Percentiles rank a stretch among this genome's conserved stretches.
These are phyloP conservation scores for Tuber brumale DNA, from an alignment of 495 filamentous ascomycete species.

Conservation along the genomic window DNA sequence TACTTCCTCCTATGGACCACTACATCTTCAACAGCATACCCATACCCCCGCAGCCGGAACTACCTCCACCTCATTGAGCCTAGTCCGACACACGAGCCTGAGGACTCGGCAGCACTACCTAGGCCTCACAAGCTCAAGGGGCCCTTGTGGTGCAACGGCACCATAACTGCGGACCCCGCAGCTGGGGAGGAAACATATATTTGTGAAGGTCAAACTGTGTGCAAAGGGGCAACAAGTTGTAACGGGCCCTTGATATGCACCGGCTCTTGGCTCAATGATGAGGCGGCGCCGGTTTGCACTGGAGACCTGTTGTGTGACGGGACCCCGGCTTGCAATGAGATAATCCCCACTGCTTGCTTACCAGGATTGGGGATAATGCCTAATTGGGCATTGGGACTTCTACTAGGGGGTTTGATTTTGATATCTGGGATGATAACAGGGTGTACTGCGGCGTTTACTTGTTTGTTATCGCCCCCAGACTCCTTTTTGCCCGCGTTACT, in stretches of 20 bases:
- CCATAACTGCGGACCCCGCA: constrained; percentile 8
- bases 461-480: not conserved
- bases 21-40: not conserved
- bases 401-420: constrained; percentile 27
- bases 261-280: constrained; percentile 25
- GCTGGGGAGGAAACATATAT: not conserved
- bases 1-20: not conserved
- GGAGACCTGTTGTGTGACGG: constrained; percentile 28
- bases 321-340: constrained; percentile 20
- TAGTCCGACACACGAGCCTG: not conserved
- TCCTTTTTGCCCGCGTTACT: not conserved
- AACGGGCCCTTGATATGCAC: constrained; percentile 23
- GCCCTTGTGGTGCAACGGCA: constrained; percentile 23
- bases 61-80: not conserved
- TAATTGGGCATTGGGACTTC: constrained; percentile 18
- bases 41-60: not conserved
- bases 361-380: constrained; percentile 22
- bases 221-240: constrained; percentile 23
- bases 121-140: constrained; percentile 8
- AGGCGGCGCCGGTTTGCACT: constrained; percentile 24
- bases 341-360: constrained; percentile 22
- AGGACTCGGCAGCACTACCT: not conserved
- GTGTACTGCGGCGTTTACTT: constrained; percentile 31
- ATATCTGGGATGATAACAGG: constrained; percentile 27
- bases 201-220: constrained; percentile 17